Conservation (phyloP, 805 yeast genomes). For the Candida golubevii region DNA sequence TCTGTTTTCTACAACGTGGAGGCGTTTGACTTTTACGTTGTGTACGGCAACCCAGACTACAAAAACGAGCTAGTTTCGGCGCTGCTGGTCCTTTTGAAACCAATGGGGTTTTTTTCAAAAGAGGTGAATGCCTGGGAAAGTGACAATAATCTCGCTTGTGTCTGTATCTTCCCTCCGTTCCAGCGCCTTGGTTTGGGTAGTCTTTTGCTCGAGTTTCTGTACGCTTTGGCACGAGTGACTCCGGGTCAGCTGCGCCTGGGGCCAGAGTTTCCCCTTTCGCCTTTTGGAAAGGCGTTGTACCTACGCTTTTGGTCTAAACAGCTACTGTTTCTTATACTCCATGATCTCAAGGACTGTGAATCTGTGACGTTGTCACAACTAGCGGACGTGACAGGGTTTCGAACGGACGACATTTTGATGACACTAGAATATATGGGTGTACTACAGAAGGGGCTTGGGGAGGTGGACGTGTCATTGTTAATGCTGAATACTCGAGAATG, state of each 20-base stretch:
- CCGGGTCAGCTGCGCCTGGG: slow-evolving; percentile 68
- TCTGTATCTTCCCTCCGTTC: slow-evolving; percentile 87
- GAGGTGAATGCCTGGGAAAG: slow-evolving; percentile 76
- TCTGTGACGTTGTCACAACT: slow-evolving; percentile 45
- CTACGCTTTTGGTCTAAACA: slow-evolving; percentile 67
- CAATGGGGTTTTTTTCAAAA: slow-evolving; percentile 86
- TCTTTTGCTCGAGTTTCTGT: slow-evolving; percentile 76
- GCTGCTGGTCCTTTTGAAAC: slow-evolving; percentile 7
- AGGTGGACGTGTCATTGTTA: not conserved
- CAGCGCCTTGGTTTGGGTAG: slow-evolving; percentile 78
- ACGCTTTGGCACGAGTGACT: slow-evolving; percentile 55
- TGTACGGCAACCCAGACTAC: slow-evolving; percentile 45
- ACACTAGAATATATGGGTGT: slow-evolving; percentile 54
- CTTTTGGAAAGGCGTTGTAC: slow-evolving; percentile 73
- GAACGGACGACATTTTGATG: slow-evolving; percentile 56
- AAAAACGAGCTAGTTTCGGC: not conserved
- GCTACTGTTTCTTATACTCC: slow-evolving; percentile 21
- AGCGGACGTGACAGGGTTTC: slow-evolving; percentile 56
- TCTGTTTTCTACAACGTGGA: slow-evolving; percentile 80
- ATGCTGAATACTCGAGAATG: slow-evolving; percentile 19
- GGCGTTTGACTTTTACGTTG: slow-evolving; percentile 72
- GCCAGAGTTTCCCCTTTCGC: slow-evolving; percentile 88
- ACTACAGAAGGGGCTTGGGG: slow-evolving; percentile 9
- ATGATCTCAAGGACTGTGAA: slow-evolving; percentile 4
- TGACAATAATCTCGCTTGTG: slow-evolving; percentile 82